Evolutionary conservation across 495 filamentous ascomycete genomes (phyloP).

Genomic region (Xylaria cubensis): DNA sequence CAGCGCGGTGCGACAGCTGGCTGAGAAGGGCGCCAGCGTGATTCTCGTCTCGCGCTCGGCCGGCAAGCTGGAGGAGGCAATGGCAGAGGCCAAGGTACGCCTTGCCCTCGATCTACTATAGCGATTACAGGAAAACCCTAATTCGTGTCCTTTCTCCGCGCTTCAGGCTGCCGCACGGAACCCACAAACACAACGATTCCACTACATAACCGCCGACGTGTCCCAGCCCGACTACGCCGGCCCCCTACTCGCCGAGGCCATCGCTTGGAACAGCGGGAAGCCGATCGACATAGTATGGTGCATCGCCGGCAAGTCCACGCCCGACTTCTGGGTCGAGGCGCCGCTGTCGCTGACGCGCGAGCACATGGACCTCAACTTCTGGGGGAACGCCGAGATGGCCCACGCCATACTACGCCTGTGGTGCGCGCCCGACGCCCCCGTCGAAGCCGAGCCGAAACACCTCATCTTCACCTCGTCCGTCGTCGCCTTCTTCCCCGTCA

Average conservation of each 20-base stretch:
- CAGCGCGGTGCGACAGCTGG: slow-evolving; percentile 72
- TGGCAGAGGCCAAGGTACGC: slow-evolving; percentile 68
- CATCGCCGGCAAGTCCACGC: slow-evolving; percentile 78
- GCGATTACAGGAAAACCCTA: slow-evolving; percentile 12
- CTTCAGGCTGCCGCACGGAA: slow-evolving; percentile 63
- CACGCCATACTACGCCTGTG: slow-evolving; percentile 69
- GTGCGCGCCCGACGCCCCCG: slow-evolving; percentile 57
- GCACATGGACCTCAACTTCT: slow-evolving; percentile 94
- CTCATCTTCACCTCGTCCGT: slow-evolving; percentile 87
- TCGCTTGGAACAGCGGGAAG: slow-evolving; percentile 78
- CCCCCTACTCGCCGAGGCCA: slow-evolving; percentile 72
- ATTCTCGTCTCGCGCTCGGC: slow-evolving; percentile 82
- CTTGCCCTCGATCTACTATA: not conserved
- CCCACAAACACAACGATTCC: slow-evolving; percentile 74
- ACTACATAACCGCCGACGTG: slow-evolving; percentile 85
- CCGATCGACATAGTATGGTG: slow-evolving; percentile 91
- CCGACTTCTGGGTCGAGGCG: slow-evolving; percentile 80
- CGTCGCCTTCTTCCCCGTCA: slow-evolving; percentile 74
- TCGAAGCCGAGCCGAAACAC: slow-evolving; percentile 64
- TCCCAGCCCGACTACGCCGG: slow-evolving; percentile 69
- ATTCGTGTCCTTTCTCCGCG: slow-evolving; percentile 19
- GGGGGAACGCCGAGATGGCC: slow-evolving; percentile 84
- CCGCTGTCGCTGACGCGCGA: slow-evolving; percentile 65
- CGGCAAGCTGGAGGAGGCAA: slow-evolving; percentile 73
- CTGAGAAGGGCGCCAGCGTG: slow-evolving; percentile 84